Evolutionary conservation across 2,329 filamentous ascomycete species (phyloP).

Genomic region (Calonectria crousiana): DNA sequence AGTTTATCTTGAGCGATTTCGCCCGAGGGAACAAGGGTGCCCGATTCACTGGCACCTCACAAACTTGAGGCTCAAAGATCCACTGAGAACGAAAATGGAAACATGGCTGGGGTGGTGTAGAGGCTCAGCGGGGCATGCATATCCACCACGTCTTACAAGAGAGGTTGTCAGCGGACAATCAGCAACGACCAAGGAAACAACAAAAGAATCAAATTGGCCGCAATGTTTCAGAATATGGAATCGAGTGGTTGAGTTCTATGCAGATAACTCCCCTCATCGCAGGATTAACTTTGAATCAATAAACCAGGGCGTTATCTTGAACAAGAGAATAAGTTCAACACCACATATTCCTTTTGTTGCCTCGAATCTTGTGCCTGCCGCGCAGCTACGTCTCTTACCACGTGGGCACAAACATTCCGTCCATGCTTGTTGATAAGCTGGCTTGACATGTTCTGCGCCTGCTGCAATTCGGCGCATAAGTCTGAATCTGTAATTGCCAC

Average conservation of each 20-base stretch:
- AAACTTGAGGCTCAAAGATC: constrained; percentile 16
- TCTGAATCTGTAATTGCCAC: not conserved
- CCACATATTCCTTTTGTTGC: not conserved
- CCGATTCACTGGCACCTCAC: not conserved
- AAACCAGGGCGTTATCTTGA: not conserved
- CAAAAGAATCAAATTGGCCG: not conserved
- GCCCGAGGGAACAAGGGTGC: not conserved
- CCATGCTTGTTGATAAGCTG: not conserved
- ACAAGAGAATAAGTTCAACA: not conserved
- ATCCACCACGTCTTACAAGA: not conserved
- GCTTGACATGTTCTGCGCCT: not conserved
- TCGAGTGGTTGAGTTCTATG: not conserved
- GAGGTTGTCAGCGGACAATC: not conserved
- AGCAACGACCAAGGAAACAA: not conserved
- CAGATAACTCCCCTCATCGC: not conserved
- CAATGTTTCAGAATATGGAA: not conserved
- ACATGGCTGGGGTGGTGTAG: not conserved
- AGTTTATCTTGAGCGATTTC: not conserved
- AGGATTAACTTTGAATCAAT: not conserved
- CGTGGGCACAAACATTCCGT: not conserved
- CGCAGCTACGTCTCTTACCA: not conserved
- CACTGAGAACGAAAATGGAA: not conserved
- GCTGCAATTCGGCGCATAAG: not conserved
- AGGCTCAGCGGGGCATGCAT: not conserved
- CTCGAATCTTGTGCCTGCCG: not conserved